Conservation (phyloP, 73 alveolate genomes). For the Paramecium octaurelia region DNA sequence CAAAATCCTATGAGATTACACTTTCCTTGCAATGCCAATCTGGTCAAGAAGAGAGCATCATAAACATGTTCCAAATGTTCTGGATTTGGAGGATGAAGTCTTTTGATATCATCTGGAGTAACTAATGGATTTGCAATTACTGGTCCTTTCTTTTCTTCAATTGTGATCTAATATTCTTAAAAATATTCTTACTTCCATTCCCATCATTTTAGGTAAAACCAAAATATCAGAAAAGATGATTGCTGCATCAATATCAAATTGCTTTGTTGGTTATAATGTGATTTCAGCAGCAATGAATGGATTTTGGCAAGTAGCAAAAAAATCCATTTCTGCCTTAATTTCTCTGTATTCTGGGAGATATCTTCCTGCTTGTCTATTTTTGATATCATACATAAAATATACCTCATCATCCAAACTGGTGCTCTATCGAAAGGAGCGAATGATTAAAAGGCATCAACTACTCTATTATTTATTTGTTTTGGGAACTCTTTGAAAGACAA, state of each 20-base stretch:
- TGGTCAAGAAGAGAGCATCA: slow-evolving; percentile 68
- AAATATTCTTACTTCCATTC: slow-evolving; percentile 69
- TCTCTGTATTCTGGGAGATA: slow-evolving; percentile 68
- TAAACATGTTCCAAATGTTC: slow-evolving; percentile 67
- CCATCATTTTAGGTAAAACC: slow-evolving; percentile 77
- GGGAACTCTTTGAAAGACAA: neutral
- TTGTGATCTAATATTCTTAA: neutral
- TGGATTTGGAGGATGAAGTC: slow-evolving; percentile 56
- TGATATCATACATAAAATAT: neutral
- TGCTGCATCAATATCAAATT: slow-evolving; percentile 71
- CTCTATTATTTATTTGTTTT: neutral
- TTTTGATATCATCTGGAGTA: slow-evolving; percentile 65
- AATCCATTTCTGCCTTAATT: slow-evolving; percentile 55
- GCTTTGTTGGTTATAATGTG: slow-evolving; percentile 68
- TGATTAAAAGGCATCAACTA: slow-evolving; percentile 16
- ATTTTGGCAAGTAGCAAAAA: slow-evolving; percentile 71
- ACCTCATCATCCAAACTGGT: slow-evolving; percentile 79
- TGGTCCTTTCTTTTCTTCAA: slow-evolving; percentile 75
- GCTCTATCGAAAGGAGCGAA: slow-evolving; percentile 43
- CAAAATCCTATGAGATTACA: slow-evolving; percentile 66
- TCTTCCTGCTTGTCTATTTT: slow-evolving; percentile 68
- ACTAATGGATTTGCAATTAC: slow-evolving; percentile 64
- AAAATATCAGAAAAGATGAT: slow-evolving; percentile 78
- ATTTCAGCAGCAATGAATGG: slow-evolving; percentile 74
- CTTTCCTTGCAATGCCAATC: slow-evolving; percentile 70